Evolutionary conservation across 2,329 filamentous ascomycete genomes (phyloP).

Genomic region (Bisporella sp.): DNA sequence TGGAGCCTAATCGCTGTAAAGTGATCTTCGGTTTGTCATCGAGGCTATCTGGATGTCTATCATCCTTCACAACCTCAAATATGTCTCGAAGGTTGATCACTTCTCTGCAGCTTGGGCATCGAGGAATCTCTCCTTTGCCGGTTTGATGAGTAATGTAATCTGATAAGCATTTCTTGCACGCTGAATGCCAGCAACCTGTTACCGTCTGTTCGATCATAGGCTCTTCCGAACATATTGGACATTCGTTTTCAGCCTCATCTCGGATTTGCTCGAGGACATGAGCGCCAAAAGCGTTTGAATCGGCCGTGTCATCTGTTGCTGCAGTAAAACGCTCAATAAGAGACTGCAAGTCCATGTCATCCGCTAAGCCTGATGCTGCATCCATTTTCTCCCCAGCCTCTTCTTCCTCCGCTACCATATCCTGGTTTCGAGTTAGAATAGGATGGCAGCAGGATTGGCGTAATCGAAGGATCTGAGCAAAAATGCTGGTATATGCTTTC

Average conservation of each 20-base stretch:
- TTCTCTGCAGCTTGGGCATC: constrained; percentile 88
- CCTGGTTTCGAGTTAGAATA: constrained; percentile 76
- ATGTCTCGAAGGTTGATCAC: constrained; percentile 75
- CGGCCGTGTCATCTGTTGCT: constrained; percentile 52
- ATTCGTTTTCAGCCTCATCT: constrained; percentile 81
- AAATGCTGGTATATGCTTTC: constrained; percentile 95
- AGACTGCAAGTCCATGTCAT: constrained; percentile 91
- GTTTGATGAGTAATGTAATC: constrained; percentile 84
- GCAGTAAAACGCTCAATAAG: constrained; percentile 80
- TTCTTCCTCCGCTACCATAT: constrained; percentile 80
- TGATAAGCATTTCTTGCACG: constrained; percentile 88
- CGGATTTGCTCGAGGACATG: constrained; percentile 88
- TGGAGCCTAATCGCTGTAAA: constrained; percentile 52
- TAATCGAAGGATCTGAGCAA: constrained; percentile 88
- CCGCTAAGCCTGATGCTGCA: constrained; percentile 71
- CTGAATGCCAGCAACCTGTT: constrained; percentile 95
- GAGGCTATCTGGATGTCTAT: constrained; percentile 44
- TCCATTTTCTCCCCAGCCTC: constrained; percentile 74
- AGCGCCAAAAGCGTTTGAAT: constrained; percentile 69
- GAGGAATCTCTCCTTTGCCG: constrained; percentile 66
- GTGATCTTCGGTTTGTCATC: constrained; percentile 46
- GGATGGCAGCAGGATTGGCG: constrained; percentile 95
- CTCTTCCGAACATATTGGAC: constrained; percentile 90
- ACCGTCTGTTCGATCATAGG: constrained; percentile 93
- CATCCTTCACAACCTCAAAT: constrained; percentile 85